Evolutionary conservation across 305 asterid genomes (phyloP).

Genomic region (Fraxinus albicans): DNA sequence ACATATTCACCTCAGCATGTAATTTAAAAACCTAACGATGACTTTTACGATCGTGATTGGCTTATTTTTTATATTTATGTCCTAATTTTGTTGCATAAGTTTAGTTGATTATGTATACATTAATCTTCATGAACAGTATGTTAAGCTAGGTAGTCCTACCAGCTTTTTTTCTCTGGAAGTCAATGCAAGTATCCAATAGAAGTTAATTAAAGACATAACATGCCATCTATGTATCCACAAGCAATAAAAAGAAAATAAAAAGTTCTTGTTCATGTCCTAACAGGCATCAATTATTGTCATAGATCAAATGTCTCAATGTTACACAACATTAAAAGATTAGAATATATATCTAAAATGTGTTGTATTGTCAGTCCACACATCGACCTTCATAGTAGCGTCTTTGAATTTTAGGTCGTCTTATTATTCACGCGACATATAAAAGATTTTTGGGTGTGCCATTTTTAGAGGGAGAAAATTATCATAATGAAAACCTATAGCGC

Average conservation of each 20-base stretch:
- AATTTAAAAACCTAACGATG: constrained; percentile 15
- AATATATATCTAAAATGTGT: not conserved
- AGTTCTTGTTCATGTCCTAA: constrained; percentile 18
- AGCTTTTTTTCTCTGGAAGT: constrained; percentile 32
- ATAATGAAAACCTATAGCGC: not conserved
- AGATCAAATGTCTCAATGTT: constrained; percentile 29
- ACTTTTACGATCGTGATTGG: constrained; percentile 29
- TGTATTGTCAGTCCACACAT: not conserved
- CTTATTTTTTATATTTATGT: constrained; percentile 1
- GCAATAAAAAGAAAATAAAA: constrained; percentile 1
- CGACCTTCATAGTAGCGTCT: not conserved
- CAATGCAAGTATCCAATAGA: constrained; percentile 26
- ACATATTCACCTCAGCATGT: constrained; percentile 26
- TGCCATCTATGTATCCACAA: constrained; percentile 15
- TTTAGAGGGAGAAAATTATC: not conserved
- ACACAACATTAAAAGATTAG: constrained; percentile 8
- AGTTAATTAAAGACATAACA: not conserved
- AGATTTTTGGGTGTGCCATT: not conserved
- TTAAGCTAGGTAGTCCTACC: constrained; percentile 26
- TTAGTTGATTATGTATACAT: constrained; percentile 11
- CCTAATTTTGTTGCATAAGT: constrained; percentile 21
- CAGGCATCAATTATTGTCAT: not conserved
- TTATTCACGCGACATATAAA: not conserved
- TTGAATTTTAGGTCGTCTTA: not conserved
- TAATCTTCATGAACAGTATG: constrained; percentile 23